Conservation (phyloP, 306 rosid genomes). For the Sicyos baderoa region DNA sequence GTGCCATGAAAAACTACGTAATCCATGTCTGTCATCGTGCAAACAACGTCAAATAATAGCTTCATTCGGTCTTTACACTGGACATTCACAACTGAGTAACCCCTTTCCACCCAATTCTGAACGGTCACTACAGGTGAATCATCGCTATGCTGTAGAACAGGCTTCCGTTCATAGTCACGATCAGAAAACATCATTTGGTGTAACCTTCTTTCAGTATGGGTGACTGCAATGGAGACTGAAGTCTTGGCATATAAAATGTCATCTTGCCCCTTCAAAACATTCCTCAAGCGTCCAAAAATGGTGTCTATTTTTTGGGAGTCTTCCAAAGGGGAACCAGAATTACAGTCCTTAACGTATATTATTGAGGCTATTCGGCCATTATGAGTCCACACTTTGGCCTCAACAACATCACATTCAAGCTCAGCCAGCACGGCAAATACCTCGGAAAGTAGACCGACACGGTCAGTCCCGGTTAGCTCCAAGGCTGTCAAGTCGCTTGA, state of each 20-base stretch:
- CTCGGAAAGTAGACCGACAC: slow-evolving; percentile 86
- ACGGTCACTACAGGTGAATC: slow-evolving; percentile 50
- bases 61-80: slow-evolving; percentile 83
- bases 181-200: slow-evolving; percentile 94
- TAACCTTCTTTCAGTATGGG: slow-evolving; percentile 76
- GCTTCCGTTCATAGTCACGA: slow-evolving; percentile 71
- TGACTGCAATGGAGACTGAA: slow-evolving; percentile 50
- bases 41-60: slow-evolving; percentile 70
- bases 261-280: slow-evolving; percentile 74
- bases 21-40: slow-evolving; percentile 90
- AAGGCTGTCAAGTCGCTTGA: slow-evolving; percentile 51
- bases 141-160: slow-evolving; percentile 35
- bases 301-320: slow-evolving; percentile 53
- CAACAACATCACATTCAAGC: slow-evolving; percentile 79
- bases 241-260: slow-evolving; percentile 77
- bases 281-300: slow-evolving; percentile 66
- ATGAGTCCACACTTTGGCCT: slow-evolving; percentile 92
- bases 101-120: slow-evolving; percentile 79
- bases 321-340: slow-evolving; percentile 60
- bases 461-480: slow-evolving; percentile 82
- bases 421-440: slow-evolving; percentile 85
- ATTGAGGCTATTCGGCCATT: slow-evolving; percentile 83
- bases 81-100: slow-evolving; percentile 76
- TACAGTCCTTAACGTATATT: slow-evolving; percentile 52
- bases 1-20: slow-evolving; percentile 90